phyloP scores from a whole-genome alignment of 192 early-diverging fungal genomes.

The Backusella parvicylindrica region DNA sequence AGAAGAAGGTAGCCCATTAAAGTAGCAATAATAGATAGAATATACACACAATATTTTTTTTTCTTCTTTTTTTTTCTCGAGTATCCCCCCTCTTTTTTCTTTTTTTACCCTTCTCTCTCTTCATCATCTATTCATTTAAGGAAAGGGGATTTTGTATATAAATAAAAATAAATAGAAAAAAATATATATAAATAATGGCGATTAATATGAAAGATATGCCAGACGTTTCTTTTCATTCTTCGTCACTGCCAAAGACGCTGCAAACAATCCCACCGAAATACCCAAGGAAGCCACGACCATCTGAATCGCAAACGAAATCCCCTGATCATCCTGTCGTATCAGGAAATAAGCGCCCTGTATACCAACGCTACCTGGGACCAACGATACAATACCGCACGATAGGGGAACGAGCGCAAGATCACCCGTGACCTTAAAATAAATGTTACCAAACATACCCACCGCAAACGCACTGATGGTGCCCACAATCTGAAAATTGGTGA shows the following conservation, averaged over 20 bases:
- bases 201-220: slow-evolving; percentile 8
- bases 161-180: background rate
- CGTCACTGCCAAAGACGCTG: slow-evolving; percentile 32
- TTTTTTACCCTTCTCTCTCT: background rate
- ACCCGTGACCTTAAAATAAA: slow-evolving; percentile 38
- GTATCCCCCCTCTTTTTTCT: background rate
- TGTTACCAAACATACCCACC: slow-evolving; percentile 36
- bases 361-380: slow-evolving; percentile 74
- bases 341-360: slow-evolving; percentile 26
- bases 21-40: slow-evolving; percentile 43
- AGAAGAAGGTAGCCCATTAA: slow-evolving; percentile 40
- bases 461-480: slow-evolving; percentile 41
- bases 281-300: slow-evolving; percentile 42
- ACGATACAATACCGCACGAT: slow-evolving; percentile 71
- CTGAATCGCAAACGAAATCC: slow-evolving; percentile 34
- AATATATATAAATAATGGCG: background rate
- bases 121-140: background rate
- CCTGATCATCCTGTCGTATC: slow-evolving; percentile 21
- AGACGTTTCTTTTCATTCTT: slow-evolving; percentile 6
- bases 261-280: slow-evolving; percentile 43
- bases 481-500: slow-evolving; percentile 31
- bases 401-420: slow-evolving; percentile 78
- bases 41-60: background rate
- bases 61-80: background rate
- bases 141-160: slow-evolving; percentile 9